Evolutionary conservation across 2,329 filamentous ascomycete genomes (phyloP), one percentile per base, ranked within the genome.

Genomic region (Phialemoniopsis sp.): DNA sequence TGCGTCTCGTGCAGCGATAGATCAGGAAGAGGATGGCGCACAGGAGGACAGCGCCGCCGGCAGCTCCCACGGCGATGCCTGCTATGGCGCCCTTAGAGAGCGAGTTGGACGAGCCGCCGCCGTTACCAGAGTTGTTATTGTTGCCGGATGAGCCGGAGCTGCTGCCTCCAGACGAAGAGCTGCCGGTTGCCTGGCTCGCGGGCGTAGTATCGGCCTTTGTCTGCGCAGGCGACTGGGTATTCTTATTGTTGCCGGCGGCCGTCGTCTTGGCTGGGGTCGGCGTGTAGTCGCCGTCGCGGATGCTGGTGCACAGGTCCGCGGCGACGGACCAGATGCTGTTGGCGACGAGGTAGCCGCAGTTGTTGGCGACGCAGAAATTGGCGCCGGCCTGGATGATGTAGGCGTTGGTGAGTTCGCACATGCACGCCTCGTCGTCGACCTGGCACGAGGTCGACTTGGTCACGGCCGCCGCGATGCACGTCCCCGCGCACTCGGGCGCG

Each of bases 81-180:
- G 32, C 42, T 33, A 46, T 46, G 15, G 40, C 40, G 21, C 46
- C 46, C 13, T 39, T 43, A 35, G 44, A 39, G 26, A 49, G 41
- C 15, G 39, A 36, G 37, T 26, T 33, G 34, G 38, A 31, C 2
- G 36, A 34, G 4, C 15, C 30, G 13, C 28, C 31, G 15, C 15
- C 28, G 37, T 33, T 35, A 29, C 32, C 32, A 7, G 34, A 17
- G 2, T 32, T 28, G 14, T 30, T 29, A 13, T 38, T 18, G 12
- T 32, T 32, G n/a, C 30, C 30, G 5, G 37, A 40, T 3, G 38
- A 37, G 13, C n/a, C n/a, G n/a, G n/a, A n/a, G n/a, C n/a, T n/a
- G n/a, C n/a, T n/a, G n/a, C 37, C 34, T 5, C 32, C 39, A 19
- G 26, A 12, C 10, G 37, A 21, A 9, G 10, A 13, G n/a, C 28